These are phyloP conservation scores for Kuraishia hungarica DNA, from an alignment of 805 yeast species.

Conservation along the genomic window DNA sequence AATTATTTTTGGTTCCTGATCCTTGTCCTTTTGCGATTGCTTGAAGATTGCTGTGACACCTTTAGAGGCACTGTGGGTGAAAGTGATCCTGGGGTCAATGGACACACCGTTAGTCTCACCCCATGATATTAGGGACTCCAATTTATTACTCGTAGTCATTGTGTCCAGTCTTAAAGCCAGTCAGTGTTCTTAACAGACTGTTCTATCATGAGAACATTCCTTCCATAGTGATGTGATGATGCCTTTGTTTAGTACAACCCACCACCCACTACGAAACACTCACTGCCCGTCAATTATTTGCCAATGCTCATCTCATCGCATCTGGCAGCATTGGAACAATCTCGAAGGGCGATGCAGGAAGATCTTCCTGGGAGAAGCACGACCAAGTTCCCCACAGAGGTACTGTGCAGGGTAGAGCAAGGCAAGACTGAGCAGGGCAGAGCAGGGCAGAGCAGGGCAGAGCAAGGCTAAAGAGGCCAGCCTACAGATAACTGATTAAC, in stretches of 20 bases:
- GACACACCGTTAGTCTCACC: slow-evolving; percentile 23
- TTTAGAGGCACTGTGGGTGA: slow-evolving; percentile 16
- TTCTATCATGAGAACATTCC: too few species aligned
- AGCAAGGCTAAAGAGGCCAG: too few species aligned
- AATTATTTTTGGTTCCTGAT: not conserved
- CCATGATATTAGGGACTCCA: not conserved
- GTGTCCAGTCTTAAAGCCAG: not conserved
- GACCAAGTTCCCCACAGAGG: not conserved
- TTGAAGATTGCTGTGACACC: slow-evolving; percentile 26
- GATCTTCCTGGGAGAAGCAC: not conserved
- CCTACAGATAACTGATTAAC: too few species aligned
- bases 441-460: too few species aligned
- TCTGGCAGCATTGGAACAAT: not conserved
- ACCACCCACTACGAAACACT: too few species aligned
- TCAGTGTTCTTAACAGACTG: not conserved
- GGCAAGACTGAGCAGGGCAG: too few species aligned
- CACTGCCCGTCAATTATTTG: too few species aligned
- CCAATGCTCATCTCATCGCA: not conserved
- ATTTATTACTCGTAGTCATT: not conserved
- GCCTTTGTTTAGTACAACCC: too few species aligned
- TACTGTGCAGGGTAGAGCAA: too few species aligned
- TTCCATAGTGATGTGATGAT: too few species aligned
- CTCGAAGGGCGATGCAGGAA: not conserved
- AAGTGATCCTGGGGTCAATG: slow-evolving; percentile 25
- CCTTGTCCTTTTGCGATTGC: not conserved